Percentiles rank a stretch among this genome's conserved stretches.
These are phyloP conservation scores for Xylaria sp. DNA, from an alignment of 2,329 filamentous ascomycete species.

Conservation along the genomic window DNA sequence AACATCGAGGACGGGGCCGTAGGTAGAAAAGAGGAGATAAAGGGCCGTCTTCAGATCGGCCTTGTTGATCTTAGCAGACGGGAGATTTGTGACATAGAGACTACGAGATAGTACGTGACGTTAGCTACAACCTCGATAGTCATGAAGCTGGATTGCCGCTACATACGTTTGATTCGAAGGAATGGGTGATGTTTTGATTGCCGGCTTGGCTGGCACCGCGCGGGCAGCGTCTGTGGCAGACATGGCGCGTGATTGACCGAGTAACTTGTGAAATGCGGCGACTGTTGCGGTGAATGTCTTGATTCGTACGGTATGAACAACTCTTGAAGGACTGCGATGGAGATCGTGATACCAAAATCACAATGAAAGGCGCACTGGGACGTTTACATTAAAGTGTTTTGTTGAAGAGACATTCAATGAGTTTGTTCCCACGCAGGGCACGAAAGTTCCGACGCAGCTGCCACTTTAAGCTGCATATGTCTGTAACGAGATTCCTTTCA, in stretches of 20 bases:
- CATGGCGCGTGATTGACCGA: constrained; percentile 27
- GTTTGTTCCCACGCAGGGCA: not conserved
- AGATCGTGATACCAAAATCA: not conserved
- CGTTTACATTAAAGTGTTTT: not conserved
- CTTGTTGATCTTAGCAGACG: constrained; percentile 83
- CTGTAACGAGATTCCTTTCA: not conserved
- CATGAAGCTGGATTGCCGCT: constrained; percentile 3
- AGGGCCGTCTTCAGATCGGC: constrained; percentile 77
- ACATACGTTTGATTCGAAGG: constrained; percentile 73
- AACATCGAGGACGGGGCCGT: constrained; percentile 86
- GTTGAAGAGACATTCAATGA: not conserved
- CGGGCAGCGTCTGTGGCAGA: constrained; percentile 29
- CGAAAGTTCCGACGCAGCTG: not conserved
- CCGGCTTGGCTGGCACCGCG: constrained; percentile 28
- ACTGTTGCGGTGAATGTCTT: too few relatives aligned
- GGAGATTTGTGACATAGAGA: constrained; percentile 82
- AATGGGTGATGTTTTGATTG: constrained; percentile 48
- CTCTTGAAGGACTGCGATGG: not conserved
- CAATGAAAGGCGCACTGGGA: not conserved
- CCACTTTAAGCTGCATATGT: not conserved
- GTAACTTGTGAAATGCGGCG: not conserved
- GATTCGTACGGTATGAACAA: not conserved
- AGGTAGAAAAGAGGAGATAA: constrained; percentile 91
- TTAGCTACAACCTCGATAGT: constrained; percentile 5
- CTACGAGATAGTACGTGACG: constrained; percentile 39